These are phyloP conservation scores for Leishmania gerbilli DNA, from an alignment of 208 protist species.

Conservation along the genomic window DNA sequence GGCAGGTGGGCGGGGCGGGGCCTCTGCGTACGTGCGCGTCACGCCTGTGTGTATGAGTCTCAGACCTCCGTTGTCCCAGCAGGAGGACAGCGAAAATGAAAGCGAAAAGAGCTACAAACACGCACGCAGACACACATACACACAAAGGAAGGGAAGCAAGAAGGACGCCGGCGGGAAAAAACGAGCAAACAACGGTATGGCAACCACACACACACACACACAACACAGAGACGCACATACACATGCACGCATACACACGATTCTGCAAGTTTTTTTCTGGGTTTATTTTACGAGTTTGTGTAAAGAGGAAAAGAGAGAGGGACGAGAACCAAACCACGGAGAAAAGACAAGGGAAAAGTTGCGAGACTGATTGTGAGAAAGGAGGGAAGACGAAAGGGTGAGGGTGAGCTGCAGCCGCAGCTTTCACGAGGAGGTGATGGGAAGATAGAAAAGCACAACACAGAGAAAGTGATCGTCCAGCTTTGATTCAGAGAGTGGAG, in stretches of 20 bases:
- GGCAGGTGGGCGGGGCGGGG: not conserved
- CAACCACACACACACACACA: slow-evolving; percentile 2
- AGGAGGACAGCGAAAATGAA: not conserved
- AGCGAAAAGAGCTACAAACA: not conserved
- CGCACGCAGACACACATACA: too few species aligned
- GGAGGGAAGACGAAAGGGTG: not conserved
- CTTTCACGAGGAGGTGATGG: not conserved
- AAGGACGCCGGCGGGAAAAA: slow-evolving; percentile 2
- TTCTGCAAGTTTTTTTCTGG: not conserved
- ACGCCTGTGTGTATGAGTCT: not conserved
- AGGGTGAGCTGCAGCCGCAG: not conserved
- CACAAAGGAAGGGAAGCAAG: not conserved
- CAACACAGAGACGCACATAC: not conserved
- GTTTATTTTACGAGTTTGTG: not conserved
- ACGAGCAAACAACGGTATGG: not conserved
- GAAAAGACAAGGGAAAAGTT: not conserved
- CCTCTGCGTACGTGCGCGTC: not conserved
- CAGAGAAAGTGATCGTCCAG: not conserved
- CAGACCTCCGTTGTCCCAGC: not conserved
- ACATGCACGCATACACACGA: not conserved
- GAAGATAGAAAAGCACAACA: slow-evolving; percentile 8
- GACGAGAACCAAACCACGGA: not conserved
- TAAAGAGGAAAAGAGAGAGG: not conserved
- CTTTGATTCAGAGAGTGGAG: not conserved
- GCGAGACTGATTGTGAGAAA: not conserved